These are phyloP conservation scores for Mycena maculata DNA, from an alignment of 768 basidiomycete species.

Conservation along the genomic window DNA sequence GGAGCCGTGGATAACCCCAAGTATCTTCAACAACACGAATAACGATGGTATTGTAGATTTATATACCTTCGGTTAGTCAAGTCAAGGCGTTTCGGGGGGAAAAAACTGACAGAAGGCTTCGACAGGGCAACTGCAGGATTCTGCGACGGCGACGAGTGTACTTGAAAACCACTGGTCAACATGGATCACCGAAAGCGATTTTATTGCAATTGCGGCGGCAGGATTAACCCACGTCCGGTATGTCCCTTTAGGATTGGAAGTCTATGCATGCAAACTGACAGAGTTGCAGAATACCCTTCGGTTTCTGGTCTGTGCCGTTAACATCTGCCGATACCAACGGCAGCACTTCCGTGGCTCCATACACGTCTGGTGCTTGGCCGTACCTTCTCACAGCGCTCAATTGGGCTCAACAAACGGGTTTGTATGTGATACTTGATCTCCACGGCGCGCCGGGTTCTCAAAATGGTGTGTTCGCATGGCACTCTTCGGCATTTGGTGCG, in stretches of 20 bases:
- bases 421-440: constrained; percentile 81
- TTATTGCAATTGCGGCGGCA: constrained; percentile 70
- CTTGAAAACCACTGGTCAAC: constrained; percentile 70
- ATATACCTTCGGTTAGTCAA: constrained; percentile 72
- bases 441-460: constrained; percentile 77
- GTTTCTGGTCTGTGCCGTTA: constrained; percentile 84
- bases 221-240: constrained; percentile 81
- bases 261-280: neutral
- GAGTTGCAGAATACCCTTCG: constrained; percentile 68
- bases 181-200: constrained; percentile 80
- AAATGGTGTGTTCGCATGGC: constrained; percentile 38
- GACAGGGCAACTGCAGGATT: constrained; percentile 61
- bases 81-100: too few relatives aligned
- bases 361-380: constrained; percentile 69
- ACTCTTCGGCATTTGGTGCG: neutral
- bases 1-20: constrained; percentile 86
- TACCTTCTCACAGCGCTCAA: constrained; percentile 71
- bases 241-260: constrained; percentile 24
- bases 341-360: constrained; percentile 37
- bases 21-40: constrained; percentile 72
- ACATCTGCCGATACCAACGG: constrained; percentile 63
- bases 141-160: constrained; percentile 52
- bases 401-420: constrained; percentile 70
- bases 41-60: constrained; percentile 70
- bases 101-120: too few relatives aligned